Base-by-base conservation (phyloP, 495 filamentous ascomycete species). In the Ascobolus immersus region DNA sequence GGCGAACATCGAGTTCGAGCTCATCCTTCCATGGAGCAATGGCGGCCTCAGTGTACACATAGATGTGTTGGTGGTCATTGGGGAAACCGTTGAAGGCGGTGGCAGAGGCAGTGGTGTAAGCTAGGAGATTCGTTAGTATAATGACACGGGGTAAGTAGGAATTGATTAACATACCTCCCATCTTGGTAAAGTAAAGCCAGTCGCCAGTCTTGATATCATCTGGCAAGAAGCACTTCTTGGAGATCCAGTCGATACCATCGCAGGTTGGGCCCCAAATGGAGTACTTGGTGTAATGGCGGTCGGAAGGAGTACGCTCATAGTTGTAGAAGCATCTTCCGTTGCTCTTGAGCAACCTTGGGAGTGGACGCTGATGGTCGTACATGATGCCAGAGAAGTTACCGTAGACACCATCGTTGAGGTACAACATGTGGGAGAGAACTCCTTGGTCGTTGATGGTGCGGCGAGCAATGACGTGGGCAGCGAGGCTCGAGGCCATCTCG, bases 351-450 rank as follows among this genome's bases (percentile, higher is more conserved):
- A 94, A 61, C 52, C 71, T 77, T 32, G 84, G 77, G 27, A 73
- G 55, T 0, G 82, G 84, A 45, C 90, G 63, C 58, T 99, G 89
- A 52, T 94, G 89, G 47, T 94, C 89, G 53, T 92, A 99, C 55
- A 99, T 89, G 61, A 93, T 92, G 65, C 76, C 86, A 39, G 78
- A 84, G 54, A 99, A 94, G 55, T 93, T 93, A 37, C 86, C 84
- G 42, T 99, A 99, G 24, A 93, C 69, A 17, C 86, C 86, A 44
- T 94, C 86, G 47, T 94, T 94, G 42, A 94, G 56, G 52, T 96
- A 94, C 18, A 92, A 54, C 84, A 93, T 93, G 62, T 86, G 92
- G 34, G 71, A 77, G 23, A 59, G 57, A 32, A 64, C 55, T 7
- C 61, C 54, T 33, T 55, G 53, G 13, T 61, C 61, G 39, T 73